Evolutionary conservation across 495 filamentous ascomycete genomes (phyloP).

Genomic region (Viridothelium virens): DNA sequence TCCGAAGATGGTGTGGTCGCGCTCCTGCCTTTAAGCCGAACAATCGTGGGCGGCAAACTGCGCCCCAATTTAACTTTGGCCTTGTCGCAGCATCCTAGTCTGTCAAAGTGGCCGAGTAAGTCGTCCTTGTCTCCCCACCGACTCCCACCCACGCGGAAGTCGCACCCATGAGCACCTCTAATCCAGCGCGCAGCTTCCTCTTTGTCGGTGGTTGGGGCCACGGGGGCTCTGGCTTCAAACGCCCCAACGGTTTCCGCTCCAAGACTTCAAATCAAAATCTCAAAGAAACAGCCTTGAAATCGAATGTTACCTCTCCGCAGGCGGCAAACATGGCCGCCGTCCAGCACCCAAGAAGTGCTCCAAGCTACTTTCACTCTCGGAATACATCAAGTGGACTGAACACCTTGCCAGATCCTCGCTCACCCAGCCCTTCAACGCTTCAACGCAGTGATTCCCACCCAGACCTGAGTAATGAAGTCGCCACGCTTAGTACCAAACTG

Average conservation of each 20-base stretch:
- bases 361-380: conserved; percentile 10
- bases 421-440: conserved; percentile 12
- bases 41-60: background rate
- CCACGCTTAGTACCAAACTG: conserved; percentile 85
- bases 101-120: conserved; percentile 8
- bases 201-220: conserved; percentile 18
- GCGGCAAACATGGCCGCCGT: conserved; percentile 15
- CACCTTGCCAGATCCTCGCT: conserved; percentile 15
- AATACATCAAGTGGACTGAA: conserved; percentile 12
- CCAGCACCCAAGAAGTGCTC: conserved; percentile 1
- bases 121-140: background rate
- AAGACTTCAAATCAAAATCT: background rate
- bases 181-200: conserved; percentile 16
- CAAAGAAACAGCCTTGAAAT: background rate
- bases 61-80: background rate
- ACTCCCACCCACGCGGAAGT: background rate
- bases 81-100: conserved; percentile 3
- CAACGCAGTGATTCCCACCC: conserved; percentile 44
- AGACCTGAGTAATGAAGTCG: conserved; percentile 80
- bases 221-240: conserved; percentile 19
- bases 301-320: conserved; percentile 2
- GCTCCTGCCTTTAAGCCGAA: background rate
- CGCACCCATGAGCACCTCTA: background rate
- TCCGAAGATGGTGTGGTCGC: background rate
- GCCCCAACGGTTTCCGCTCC: conserved; percentile 1